Evolutionary conservation across 2,329 filamentous ascomycete genomes (phyloP), one percentile per base, ranked within the genome.

Genomic region (Laburnicola sp.): DNA sequence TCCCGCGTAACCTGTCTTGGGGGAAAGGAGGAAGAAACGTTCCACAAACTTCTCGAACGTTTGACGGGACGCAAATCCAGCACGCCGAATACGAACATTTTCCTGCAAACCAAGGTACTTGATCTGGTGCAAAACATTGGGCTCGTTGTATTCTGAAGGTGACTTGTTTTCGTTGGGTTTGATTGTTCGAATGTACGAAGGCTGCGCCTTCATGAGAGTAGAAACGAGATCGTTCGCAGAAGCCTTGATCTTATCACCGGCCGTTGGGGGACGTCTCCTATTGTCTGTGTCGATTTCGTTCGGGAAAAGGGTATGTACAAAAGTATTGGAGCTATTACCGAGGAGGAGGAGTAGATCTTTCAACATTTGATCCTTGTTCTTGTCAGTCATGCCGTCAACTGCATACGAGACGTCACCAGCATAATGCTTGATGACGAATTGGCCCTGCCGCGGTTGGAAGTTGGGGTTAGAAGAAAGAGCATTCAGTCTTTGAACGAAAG

Each of bases 141-240:
- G 85, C 21, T 83, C 82, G 63, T 96, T 97, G 74, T 96, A 99
- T 70, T 99, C 94, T 8, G 85, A 86, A 0, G 91, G 88, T 2
- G 92, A 96, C 74, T 97, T 99, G 78, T 97, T 97, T 75, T 99
- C 94, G 77, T 99, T 99, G 1, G 94, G 94, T 76, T 99, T 99
- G 78, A 99, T 97, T 0, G 94, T 99, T 71, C 94, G 90, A 64
- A 99, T 99, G 69, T 99, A 99, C 2, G 92, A 97, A 1, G 94
- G 94, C 62, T 94, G 90, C 50, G 91, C 93, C 75, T 97, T 96
- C 92, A 97, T 97, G 64, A 99, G 75, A 1, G 94, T 97, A 1
- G 92, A 86, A 1, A 99, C 94, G 21, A 99, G 81, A 38, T 95
- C 91, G 69, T 99, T 99, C 6, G 94, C 94, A 21, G 94, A 97